Conservation (phyloP, 2,329 filamentous ascomycete genomes). For the Trichoderma afroharzianum region DNA sequence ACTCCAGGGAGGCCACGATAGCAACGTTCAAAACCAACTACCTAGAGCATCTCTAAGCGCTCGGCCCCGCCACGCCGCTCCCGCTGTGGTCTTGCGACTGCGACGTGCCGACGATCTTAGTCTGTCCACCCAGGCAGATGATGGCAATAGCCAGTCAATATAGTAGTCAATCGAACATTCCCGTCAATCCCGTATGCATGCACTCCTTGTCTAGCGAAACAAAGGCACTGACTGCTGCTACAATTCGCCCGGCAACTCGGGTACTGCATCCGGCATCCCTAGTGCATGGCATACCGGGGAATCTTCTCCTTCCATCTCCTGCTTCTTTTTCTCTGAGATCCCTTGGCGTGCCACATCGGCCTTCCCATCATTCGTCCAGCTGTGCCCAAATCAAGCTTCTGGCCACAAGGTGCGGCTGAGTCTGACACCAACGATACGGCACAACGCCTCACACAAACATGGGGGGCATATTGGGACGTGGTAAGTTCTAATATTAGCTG, state of each 20-base stretch:
- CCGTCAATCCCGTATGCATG: not conserved
- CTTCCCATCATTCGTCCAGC: not conserved
- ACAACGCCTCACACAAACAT: not conserved
- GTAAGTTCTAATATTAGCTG: not conserved
- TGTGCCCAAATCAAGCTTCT: not conserved
- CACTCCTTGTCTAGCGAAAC: not conserved
- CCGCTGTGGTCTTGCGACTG: not conserved
- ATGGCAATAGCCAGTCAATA: not conserved
- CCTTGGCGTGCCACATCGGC: not conserved
- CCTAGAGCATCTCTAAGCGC: not conserved
- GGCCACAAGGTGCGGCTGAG: not conserved
- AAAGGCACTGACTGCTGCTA: not conserved
- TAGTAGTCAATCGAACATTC: not conserved
- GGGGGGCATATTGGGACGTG: not conserved
- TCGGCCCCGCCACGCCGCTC: not conserved
- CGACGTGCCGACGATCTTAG: slow-evolving; percentile 4
- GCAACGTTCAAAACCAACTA: not conserved
- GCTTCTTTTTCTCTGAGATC: not conserved
- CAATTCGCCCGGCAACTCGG: not conserved
- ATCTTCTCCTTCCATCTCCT: not conserved
- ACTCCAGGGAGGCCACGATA: not conserved
- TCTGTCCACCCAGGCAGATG: not conserved
- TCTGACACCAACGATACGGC: not conserved
- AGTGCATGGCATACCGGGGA: not conserved
- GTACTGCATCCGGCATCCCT: not conserved